Evolutionary conservation across 2,329 filamentous ascomycete species (phyloP), one percentile per base, ranked within the genome.

Genomic region (Penicillium sumatraense): DNA sequence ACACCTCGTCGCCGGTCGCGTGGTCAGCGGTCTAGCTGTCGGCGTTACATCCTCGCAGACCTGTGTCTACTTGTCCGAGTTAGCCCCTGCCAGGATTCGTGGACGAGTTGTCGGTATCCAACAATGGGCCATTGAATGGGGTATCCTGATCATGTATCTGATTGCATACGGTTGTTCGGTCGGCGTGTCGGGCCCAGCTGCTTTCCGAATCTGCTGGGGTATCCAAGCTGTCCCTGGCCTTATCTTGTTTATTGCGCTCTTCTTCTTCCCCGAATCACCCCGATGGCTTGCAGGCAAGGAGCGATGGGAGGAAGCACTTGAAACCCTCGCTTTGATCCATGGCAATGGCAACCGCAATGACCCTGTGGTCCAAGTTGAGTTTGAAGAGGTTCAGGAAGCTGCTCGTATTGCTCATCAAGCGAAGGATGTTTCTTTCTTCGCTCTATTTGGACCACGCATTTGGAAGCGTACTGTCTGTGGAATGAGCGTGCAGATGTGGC

Each of bases 131-230:
- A 76, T 77, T 24, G 74, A 76, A 68, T 76, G 74, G 70, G 71
- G 71, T 53, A 78, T 78, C 16, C 53, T 78, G 20, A 75, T 78
- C 55, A 78, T 78, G 75, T 78, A 75, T 51, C 54, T 78, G 47
- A 70, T 78, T 41, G 73, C 73, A 7, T 75, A 75, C 50, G 73
- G 73, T 13, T 75, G 72, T 42, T 67, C 66, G 6, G 59, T 71
- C 9, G 68, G 70, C 3, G 60, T 73, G 1, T 52, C 69, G 0
- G 75, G 79, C 5, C 64, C 75, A 0, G 75, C 77, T 1, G 76
- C 81, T 3, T 86, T 85, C 73, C 75, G 86, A 13, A 80, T 85
- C 2, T 83, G 85, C 16, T 88, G 86, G 85, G 85, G 82, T 36
- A 75, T 86, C 5, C 86, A 88, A 62, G 84, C 84, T 54, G 69